Conservation (phyloP, 73 alveolate genomes). For the Tetrahymena thermophila region DNA sequence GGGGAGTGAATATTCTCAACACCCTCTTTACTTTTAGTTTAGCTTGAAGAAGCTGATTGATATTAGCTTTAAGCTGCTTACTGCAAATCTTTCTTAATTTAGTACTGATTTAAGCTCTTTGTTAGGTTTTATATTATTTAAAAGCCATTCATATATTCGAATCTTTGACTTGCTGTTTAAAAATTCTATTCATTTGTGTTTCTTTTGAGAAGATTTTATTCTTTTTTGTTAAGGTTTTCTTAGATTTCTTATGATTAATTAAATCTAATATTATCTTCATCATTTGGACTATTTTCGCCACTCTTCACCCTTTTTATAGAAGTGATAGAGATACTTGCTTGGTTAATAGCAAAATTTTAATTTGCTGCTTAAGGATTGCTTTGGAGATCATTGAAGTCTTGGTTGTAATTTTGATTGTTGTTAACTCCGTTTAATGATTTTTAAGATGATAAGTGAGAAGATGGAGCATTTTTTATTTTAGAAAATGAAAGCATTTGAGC, state of each 20-base stretch:
- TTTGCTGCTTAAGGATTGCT: background rate
- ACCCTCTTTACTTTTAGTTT: background rate
- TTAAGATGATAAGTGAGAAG: background rate
- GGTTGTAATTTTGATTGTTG: background rate
- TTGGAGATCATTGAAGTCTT: background rate
- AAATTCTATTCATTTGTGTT: background rate
- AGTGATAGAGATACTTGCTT: background rate
- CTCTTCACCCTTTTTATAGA: background rate
- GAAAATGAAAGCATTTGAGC: background rate
- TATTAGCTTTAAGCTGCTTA: background rate
- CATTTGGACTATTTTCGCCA: background rate
- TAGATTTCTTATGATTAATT: background rate
- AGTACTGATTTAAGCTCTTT: background rate
- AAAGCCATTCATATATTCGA: background rate
- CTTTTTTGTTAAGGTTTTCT: background rate
- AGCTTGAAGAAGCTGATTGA: background rate
- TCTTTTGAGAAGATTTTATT: background rate
- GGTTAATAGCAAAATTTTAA: background rate
- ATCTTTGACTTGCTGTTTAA: background rate
- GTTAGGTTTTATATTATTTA: background rate
- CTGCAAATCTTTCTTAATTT: background rate
- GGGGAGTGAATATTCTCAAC: background rate
- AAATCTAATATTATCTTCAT: background rate
- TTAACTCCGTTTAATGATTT: background rate
- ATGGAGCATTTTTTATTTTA: background rate